Percentiles rank a stretch among this genome's conserved stretches.
These are phyloP conservation scores for Plantago rigida DNA, from an alignment of 305 asterid genomes.

Conservation along the genomic window DNA sequence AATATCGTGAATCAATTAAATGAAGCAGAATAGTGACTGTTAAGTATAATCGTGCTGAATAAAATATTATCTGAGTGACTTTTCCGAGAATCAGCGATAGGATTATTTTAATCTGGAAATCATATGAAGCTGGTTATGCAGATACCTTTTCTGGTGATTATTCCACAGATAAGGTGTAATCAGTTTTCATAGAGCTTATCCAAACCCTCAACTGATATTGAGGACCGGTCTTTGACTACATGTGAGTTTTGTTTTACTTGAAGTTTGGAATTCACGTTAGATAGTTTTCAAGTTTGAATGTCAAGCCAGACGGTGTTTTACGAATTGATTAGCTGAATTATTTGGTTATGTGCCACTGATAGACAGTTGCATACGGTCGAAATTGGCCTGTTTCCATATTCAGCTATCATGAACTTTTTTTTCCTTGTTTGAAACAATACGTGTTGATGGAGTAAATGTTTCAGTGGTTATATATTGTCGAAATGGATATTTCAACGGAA, in stretches of 20 bases:
- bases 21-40: no score
- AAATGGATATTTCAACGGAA: neutral
- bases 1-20: no score
- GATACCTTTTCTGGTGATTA: no score
- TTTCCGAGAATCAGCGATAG: no score
- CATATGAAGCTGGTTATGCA: no score
- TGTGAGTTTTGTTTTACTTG: constrained; percentile 4
- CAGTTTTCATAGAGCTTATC: neutral
- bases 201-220: neutral
- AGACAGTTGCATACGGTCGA: neutral
- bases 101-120: no score
- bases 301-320: neutral
- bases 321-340: neutral
- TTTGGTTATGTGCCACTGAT: neutral
- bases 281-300: neutral
- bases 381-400: neutral
- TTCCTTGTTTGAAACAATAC: neutral
- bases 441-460: no score
- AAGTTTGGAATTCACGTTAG: constrained; percentile 7
- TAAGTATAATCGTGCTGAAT: no score
- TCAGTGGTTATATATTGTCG: neutral
- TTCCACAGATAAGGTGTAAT: no score
- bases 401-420: neutral
- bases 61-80: no score
- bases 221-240: constrained; percentile 9